Conservation (phyloP, 441 rosid species). For the Corymbia calophylla region DNA sequence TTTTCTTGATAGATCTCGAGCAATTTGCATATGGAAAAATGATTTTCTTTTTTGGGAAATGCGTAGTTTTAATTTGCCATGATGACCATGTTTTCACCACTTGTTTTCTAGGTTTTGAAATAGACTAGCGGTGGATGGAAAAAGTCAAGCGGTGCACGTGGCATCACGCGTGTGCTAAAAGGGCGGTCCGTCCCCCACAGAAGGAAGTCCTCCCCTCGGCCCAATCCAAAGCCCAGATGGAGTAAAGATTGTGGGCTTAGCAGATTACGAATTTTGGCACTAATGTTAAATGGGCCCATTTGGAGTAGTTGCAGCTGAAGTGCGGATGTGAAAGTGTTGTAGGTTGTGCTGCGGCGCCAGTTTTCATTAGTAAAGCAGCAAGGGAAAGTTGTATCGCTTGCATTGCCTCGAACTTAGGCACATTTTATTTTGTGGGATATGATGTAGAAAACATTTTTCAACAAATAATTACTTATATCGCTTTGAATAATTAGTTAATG, state of each 20-base stretch:
- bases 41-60: not conserved
- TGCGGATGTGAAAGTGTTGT: not conserved
- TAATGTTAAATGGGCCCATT: not conserved
- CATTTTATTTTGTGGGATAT: too few species aligned
- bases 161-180: not conserved
- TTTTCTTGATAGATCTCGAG: not conserved
- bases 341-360: not conserved
- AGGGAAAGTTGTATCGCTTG: too few species aligned
- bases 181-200: not conserved
- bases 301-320: not conserved
- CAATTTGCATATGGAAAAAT: not conserved
- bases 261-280: not conserved
- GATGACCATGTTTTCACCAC: not conserved
- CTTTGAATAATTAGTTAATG: too few species aligned
- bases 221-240: not conserved
- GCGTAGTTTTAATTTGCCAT: not conserved
- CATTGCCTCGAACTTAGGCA: not conserved
- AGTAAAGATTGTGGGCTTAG: not conserved
- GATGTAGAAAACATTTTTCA: not conserved
- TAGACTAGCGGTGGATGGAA: not conserved
- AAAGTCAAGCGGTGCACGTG: not conserved
- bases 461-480: too few species aligned
- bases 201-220: not conserved
- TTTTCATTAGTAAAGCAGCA: not conserved
- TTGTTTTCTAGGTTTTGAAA: not conserved